These are phyloP conservation scores for Saturnispora silvae DNA, from an alignment of 805 yeast species.

Conservation along the genomic window DNA sequence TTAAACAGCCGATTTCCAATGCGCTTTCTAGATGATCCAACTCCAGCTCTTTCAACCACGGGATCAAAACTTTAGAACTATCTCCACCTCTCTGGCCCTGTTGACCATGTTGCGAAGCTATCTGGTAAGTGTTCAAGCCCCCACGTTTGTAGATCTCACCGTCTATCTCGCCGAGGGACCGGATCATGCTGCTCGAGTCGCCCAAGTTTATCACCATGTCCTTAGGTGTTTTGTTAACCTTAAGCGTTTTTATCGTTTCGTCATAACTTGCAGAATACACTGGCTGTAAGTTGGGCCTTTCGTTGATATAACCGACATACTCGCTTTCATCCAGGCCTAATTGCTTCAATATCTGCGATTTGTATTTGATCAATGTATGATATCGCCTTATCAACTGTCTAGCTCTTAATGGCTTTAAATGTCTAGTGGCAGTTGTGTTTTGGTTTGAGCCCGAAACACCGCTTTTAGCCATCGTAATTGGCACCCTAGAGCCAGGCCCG, in stretches of 20 bases:
- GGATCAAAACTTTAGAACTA: slow-evolving; percentile 70
- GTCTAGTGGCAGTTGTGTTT: slow-evolving; percentile 27
- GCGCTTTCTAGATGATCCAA: slow-evolving; percentile 21
- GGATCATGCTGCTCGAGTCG: slow-evolving; percentile 10
- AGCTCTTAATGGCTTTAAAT: slow-evolving; percentile 59
- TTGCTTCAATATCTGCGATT: slow-evolving; percentile 28
- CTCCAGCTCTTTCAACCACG: slow-evolving; percentile 40
- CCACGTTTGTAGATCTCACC: slow-evolving; percentile 56
- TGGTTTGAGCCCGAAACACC: no score
- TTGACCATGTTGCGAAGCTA: slow-evolving; percentile 83
- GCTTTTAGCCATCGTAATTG: no score
- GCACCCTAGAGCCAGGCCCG: no score
- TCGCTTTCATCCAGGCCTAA: slow-evolving; percentile 2
- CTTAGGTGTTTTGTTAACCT: slow-evolving; percentile 19
- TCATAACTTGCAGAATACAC: slow-evolving; percentile 12
- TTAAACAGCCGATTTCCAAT: slow-evolving; percentile 77
- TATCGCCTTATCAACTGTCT: slow-evolving; percentile 68
- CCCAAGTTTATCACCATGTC: slow-evolving; percentile 5
- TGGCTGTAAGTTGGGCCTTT: slow-evolving; percentile 1
- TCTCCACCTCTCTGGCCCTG: slow-evolving; percentile 76
- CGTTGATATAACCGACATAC: slow-evolving; percentile 11
- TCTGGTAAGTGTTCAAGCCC: slow-evolving; percentile 70
- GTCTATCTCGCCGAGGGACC: slow-evolving; percentile 43
- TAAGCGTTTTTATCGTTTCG: slow-evolving; percentile 10
- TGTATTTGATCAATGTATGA: slow-evolving; percentile 58